phyloP scores from a whole-genome alignment of 2,329 filamentous ascomycete species.

The Beauveria varroae region DNA sequence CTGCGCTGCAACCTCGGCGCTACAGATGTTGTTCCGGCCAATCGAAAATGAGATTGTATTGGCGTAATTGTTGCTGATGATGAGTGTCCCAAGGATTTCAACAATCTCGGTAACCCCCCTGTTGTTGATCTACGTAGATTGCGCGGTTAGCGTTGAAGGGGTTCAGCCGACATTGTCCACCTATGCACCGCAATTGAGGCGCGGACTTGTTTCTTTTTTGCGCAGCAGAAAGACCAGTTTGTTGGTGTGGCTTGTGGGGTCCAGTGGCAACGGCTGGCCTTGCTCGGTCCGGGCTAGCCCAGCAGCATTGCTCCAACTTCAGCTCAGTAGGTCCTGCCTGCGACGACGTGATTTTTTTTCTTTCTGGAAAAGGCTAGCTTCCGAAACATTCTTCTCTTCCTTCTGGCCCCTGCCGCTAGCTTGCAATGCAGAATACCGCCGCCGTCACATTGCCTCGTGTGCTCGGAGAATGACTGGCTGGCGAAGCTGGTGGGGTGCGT shows the following conservation, averaged over 20 bases:
- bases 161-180: slow-evolving; percentile 9
- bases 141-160: slow-evolving; percentile 6
- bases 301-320: neutral
- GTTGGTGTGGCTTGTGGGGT: neutral
- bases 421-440: neutral
- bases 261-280: neutral
- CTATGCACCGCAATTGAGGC: too few relatives aligned
- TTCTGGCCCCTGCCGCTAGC: neutral
- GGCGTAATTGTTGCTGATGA: too few relatives aligned
- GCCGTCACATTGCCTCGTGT: neutral
- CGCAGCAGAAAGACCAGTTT: too few relatives aligned
- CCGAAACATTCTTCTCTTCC: neutral
- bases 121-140: neutral
- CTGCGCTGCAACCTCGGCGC: neutral
- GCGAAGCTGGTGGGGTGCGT: neutral
- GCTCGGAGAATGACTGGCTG: neutral
- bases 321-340: neutral
- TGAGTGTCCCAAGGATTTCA: too few relatives aligned
- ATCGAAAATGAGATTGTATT: neutral
- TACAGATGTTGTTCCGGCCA: neutral
- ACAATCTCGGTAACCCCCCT: neutral
- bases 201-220: too few relatives aligned
- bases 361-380: neutral
- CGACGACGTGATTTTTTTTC: neutral
- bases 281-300: too few relatives aligned